phyloP scores from a whole-genome alignment of 345 rosid genomes.

The Streptanthus diversifolius region DNA sequence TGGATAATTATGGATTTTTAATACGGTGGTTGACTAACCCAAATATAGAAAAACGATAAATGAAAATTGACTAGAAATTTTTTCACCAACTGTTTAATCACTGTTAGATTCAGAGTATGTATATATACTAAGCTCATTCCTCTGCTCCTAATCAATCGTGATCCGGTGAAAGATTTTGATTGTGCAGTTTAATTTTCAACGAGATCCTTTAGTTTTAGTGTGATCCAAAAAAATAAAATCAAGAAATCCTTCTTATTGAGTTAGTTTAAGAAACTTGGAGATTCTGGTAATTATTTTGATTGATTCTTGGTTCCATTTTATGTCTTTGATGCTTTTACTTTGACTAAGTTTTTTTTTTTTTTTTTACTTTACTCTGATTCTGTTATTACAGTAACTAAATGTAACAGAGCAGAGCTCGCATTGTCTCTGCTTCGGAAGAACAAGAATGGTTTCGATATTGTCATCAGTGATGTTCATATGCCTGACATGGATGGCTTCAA shows the following conservation, averaged over 20 bases:
- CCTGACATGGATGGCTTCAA: slow-evolving; percentile 89
- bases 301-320: neutral
- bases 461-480: slow-evolving; percentile 84
- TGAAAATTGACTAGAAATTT: slow-evolving; percentile 21
- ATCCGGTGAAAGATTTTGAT: neutral
- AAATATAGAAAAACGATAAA: neutral
- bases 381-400: slow-evolving; percentile 70
- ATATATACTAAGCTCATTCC: neutral
- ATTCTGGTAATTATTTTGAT: slow-evolving; percentile 13
- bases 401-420: slow-evolving; percentile 63
- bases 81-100: slow-evolving; percentile 15
- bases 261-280: neutral
- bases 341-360: neutral
- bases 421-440: slow-evolving; percentile 50
- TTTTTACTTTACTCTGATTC: neutral
- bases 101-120: slow-evolving; percentile 22
- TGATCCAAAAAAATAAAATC: too few species aligned
- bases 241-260: neutral
- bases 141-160: neutral
- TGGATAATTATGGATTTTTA: slow-evolving; percentile 2
- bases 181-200: neutral
- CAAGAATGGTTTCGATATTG: slow-evolving; percentile 58
- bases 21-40: slow-evolving; percentile 9
- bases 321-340: neutral
- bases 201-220: neutral